Evolutionary conservation across 1,139 yeast genomes (phyloP).

Genomic region (Geotrichum australiense): DNA sequence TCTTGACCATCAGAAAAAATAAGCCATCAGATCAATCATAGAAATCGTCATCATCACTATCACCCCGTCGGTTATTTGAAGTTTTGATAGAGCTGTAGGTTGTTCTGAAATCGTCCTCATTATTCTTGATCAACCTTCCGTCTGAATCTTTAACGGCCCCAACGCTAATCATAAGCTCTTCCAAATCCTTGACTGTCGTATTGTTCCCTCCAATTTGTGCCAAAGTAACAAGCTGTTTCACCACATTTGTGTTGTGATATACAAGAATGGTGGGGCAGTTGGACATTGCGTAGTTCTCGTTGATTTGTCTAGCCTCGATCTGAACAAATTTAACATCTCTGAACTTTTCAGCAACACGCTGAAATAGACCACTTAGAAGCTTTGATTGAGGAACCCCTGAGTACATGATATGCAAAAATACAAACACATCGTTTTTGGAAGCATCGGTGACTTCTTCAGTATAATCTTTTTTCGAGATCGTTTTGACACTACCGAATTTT

Average conservation of each 20-base stretch:
- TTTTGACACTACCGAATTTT: constrained; percentile 69
- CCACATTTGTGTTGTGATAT: constrained; percentile 67
- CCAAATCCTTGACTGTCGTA: constrained; percentile 61
- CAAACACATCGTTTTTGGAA: constrained; percentile 46
- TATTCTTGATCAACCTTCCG: constrained; percentile 56
- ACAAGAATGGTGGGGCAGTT: constrained; percentile 88
- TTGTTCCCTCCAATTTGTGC: constrained; percentile 80
- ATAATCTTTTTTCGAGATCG: constrained; percentile 82
- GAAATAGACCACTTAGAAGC: constrained; percentile 51
- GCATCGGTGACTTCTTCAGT: constrained; percentile 79
- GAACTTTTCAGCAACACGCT: constrained; percentile 34
- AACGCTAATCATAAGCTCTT: constrained; percentile 55
- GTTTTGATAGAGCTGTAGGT: constrained; percentile 21
- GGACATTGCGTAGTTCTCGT: constrained; percentile 81
- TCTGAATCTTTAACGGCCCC: constrained; percentile 63
- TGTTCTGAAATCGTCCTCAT: constrained; percentile 38
- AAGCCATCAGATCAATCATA: constrained; percentile 11
- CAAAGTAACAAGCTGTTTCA: constrained; percentile 73
- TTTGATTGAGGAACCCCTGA: constrained; percentile 69
- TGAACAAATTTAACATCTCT: constrained; percentile 84
- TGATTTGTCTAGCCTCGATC: constrained; percentile 80
- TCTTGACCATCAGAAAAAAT: too few species aligned
- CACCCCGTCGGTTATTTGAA: constrained; percentile 8
- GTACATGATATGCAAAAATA: constrained; percentile 70
- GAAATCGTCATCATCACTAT: constrained; percentile 18